A percentile compares a stretch with the other conserved stretches of the same genome.
Conservation (phyloP, 805 yeast genomes). For the Isabelozyma gotoi region DNA sequence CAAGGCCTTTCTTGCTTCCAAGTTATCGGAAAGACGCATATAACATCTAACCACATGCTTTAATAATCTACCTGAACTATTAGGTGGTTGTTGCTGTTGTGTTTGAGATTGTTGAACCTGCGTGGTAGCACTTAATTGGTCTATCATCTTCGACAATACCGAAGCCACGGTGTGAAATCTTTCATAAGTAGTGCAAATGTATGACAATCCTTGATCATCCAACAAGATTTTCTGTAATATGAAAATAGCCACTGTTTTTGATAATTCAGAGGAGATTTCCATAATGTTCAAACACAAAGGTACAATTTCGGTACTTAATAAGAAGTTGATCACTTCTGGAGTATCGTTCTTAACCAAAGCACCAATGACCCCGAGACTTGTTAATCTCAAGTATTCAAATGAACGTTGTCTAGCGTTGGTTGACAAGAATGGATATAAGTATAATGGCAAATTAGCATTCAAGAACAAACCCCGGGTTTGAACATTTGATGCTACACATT, state of each 20-base stretch:
- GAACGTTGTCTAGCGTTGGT: conserved; percentile 90
- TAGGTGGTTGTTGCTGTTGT: conserved; percentile 23
- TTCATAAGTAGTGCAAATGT: conserved; percentile 93
- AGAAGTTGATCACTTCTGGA: conserved; percentile 88
- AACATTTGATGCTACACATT: conserved; percentile 94
- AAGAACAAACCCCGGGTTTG: conserved; percentile 84
- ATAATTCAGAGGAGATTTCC: conserved; percentile 91
- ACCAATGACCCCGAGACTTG: conserved; percentile 95
- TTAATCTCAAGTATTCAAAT: conserved; percentile 88
- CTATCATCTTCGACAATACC: conserved; percentile 85
- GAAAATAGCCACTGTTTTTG: conserved; percentile 95
- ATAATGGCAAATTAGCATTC: conserved; percentile 88
- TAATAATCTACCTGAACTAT: conserved; percentile 72
- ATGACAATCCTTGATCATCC: conserved; percentile 87
- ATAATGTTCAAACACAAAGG: conserved; percentile 92
- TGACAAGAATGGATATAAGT: conserved; percentile 88
- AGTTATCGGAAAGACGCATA: conserved; percentile 82
- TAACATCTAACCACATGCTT: conserved; percentile 96
- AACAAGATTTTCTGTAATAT: conserved; percentile 89
- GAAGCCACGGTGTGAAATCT: conserved; percentile 91
- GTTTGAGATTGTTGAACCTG: conserved; percentile 47
- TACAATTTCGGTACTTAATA: conserved; percentile 93
- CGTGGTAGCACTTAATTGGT: conserved; percentile 57
- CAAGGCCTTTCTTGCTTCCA: conserved; percentile 85
- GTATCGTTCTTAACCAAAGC: conserved; percentile 95